These are phyloP conservation scores for Magnolia sinica DNA, from an alignment of 164 flowering plant genomes.

Conservation along the genomic window DNA sequence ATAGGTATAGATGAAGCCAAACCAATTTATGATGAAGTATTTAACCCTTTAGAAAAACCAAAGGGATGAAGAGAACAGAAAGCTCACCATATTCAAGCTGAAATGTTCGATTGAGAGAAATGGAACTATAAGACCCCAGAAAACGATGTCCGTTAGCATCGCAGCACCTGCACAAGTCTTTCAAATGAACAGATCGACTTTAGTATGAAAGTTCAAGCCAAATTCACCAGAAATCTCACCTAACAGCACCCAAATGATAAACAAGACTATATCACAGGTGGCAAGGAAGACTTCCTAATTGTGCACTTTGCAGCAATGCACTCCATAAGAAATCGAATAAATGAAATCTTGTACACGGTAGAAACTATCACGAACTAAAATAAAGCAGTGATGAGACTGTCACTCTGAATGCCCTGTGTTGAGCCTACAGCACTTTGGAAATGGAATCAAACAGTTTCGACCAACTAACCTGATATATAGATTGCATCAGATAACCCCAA, in stretches of 20 bases:
- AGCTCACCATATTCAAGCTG: slow-evolving; percentile 40
- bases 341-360: neutral
- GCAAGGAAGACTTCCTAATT: neutral
- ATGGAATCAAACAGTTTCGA: neutral
- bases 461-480: slow-evolving; percentile 40
- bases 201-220: neutral
- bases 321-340: no score
- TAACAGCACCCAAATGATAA: neutral
- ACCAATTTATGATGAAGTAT: neutral
- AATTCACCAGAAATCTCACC: neutral
- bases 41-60: neutral
- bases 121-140: slow-evolving; percentile 77
- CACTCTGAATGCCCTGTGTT: neutral
- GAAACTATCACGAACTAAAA: neutral
- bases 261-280: neutral
- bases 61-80: slow-evolving; percentile 1
- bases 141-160: slow-evolving; percentile 75
- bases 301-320: neutral
- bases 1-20: neutral
- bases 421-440: no score
- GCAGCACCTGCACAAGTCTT: slow-evolving; percentile 88
- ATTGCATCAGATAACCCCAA: slow-evolving; percentile 57
- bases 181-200: slow-evolving; percentile 8
- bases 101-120: slow-evolving; percentile 40
- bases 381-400: neutral